Conservation (phyloP, 768 basidiomycete species). For the Coprinopsis strossmayeri region DNA sequence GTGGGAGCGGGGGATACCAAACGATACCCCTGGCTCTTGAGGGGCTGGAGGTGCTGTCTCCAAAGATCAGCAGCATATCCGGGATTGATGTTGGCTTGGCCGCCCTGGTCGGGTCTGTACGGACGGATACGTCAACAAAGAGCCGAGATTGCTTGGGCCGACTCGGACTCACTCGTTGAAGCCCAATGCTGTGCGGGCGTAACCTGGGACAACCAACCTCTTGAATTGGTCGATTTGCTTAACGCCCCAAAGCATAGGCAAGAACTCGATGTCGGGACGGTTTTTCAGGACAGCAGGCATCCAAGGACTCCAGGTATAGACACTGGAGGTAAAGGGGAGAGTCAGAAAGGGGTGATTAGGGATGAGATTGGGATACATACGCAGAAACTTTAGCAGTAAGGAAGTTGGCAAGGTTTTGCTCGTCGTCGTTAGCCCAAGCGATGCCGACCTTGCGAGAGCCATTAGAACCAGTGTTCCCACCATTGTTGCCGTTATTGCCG, state of each 20-base stretch:
- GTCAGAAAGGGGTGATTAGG: neutral
- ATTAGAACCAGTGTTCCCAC: neutral
- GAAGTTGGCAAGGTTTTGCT: slow-evolving; percentile 44
- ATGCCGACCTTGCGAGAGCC: slow-evolving; percentile 48
- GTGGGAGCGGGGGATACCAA: slow-evolving; percentile 66
- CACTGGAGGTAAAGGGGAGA: slow-evolving; percentile 18
- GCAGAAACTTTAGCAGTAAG: slow-evolving; percentile 32
- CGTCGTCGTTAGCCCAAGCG: slow-evolving; percentile 59
- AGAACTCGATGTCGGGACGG: slow-evolving; percentile 42
- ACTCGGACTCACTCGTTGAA: slow-evolving; percentile 88
- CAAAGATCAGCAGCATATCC: slow-evolving; percentile 46
- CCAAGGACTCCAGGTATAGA: slow-evolving; percentile 66
- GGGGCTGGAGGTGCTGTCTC: slow-evolving; percentile 54
- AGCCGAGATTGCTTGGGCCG: no score
- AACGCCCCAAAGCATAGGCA: slow-evolving; percentile 69
- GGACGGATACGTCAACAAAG: slow-evolving; percentile 21
- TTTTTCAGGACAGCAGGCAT: slow-evolving; percentile 28
- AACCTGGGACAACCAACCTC: slow-evolving; percentile 38
- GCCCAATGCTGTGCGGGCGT: slow-evolving; percentile 46
- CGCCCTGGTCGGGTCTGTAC: slow-evolving; percentile 57
- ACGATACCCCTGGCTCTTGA: slow-evolving; percentile 46
- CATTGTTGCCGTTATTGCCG: slow-evolving; percentile 5
- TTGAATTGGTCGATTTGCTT: slow-evolving; percentile 44
- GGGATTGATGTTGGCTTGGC: slow-evolving; percentile 58
- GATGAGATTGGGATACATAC: slow-evolving; percentile 25